Evolutionary conservation across 345 rosid species (phyloP), one percentile per base, ranked within the genome.

Genomic region (Lenwebbia sp.): DNA sequence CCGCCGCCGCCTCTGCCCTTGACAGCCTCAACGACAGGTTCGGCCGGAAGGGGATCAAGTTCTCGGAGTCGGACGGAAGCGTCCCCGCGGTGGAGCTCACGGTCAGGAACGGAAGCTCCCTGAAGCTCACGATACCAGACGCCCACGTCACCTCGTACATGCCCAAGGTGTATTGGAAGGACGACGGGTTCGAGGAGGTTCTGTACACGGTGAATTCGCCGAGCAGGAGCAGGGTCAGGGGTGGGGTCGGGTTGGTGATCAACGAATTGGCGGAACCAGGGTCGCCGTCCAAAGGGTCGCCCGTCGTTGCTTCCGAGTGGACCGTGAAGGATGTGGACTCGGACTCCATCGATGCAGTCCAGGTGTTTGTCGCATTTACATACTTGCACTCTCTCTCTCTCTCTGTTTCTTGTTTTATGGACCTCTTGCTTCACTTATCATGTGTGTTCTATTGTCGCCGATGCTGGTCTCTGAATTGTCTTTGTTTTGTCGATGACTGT

Each of bases 261-360:
- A 92, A 94, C 83, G 95, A 91, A 83, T 86, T 87, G 28, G 89
- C 95, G 25, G 93, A 93, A 10, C 75, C 41, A 0, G 86, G 90
- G 81, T 10, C 47, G 62, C 90, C 85, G 12, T 90, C 97, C 11
- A 92, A 93, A 90, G 92, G 87, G 40, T 93, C 95, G 10, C 83
- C 90, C 30, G 22, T 92, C 76, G 86, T 93, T 52, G 85, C 84
- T 54, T 92, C 91, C 88, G 88, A 92, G 57, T 95, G 99, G 98
- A 93, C 87, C 86, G 94, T 97, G 7, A 93, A 92, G 89, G 98
- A 92, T 85, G 93, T 90, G 84, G 98, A 95, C 90, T 94, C 93
- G 41, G 99, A 97, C 57, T 88, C 98, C 90, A 95, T 95, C 87
- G 98, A 95, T 89, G 97, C 98, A 54, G 91, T 96, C 82, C 98